Evolutionary conservation across 306 rosid species (phyloP), one percentile per base, ranked within the genome.

Genomic region (Malus orientalis): DNA sequence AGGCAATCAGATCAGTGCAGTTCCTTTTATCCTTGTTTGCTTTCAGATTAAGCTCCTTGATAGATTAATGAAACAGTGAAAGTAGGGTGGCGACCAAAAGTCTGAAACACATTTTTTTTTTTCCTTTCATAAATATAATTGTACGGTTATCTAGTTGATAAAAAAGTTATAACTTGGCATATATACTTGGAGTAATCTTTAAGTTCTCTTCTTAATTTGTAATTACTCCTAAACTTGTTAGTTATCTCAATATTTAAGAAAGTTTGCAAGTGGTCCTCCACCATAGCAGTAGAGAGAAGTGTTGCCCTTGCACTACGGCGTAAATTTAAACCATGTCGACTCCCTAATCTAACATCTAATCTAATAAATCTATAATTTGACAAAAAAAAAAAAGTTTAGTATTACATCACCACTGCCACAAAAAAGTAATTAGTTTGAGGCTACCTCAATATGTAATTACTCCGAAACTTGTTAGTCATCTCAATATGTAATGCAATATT

Each of bases 171-270:
- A 10, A 20, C 40, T 61, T 19, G 70, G 77, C 69, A 44, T 61
- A 42, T 74, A 44, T 74, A 74, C 30, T 61, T 61, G 70, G 77
- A 74, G 77, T 74, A 6, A 74, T 61, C 77, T 61, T 29, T 74
- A 44, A 61, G 47, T 74, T 60, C 9, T 61, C 63, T 67, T 8
- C 20, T 33, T 42, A 42, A 62, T 51, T 51, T 3, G 57, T 15
- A 15, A 8, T 42, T 49, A 49, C 20, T 15, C 20, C 8, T 5
- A 5, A 6, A 6, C 55, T 49, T 15, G 20, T 49, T 49, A 49
- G 55, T 49, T 15, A 15, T 49, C 55, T 6, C 55, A 49, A 49
- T 49, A 49, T 49, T 49, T 2, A 49, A 5, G 55, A 38, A 38
- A 38, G 42, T 38, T 38, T 38, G 42, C 2, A 38, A 38, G 42